A percentile compares a stretch with the other conserved stretches of the same genome.
Evolutionary conservation across 768 basidiomycete genomes (phyloP).

Genomic region (Punctularia strigosozonata): DNA sequence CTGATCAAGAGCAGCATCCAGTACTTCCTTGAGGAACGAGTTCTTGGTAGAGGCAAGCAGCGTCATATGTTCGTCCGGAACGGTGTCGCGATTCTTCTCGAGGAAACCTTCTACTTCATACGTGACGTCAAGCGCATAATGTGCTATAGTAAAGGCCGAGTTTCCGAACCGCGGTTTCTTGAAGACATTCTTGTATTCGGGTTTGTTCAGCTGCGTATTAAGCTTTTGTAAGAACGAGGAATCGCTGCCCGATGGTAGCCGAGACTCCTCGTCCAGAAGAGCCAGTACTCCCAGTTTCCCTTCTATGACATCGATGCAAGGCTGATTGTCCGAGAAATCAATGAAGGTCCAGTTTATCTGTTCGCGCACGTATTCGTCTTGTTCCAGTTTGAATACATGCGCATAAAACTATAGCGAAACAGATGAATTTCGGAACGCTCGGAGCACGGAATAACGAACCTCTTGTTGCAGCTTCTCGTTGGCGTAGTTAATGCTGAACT

Average conservation of each 20-base stretch:
- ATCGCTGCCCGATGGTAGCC: constrained; percentile 88
- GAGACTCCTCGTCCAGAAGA: constrained; percentile 94
- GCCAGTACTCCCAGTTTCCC: constrained; percentile 92
- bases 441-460: constrained; percentile 29
- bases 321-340: constrained; percentile 98
- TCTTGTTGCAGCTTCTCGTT: constrained; percentile 98
- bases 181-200: constrained; percentile 79
- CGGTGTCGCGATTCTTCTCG: constrained; percentile 98
- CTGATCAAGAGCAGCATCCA: constrained; percentile 79
- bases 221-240: constrained; percentile 89
- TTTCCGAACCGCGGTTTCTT: constrained; percentile 99
- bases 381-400: constrained; percentile 97
- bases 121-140: constrained; percentile 96
- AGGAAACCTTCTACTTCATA: constrained; percentile 98
- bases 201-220: constrained; percentile 72
- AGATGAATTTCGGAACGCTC: background rate
- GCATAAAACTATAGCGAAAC: constrained; percentile 72
- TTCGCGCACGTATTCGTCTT: constrained; percentile 98
- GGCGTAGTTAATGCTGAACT: constrained; percentile 99
- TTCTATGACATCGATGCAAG: constrained; percentile 97
- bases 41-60: constrained; percentile 83
- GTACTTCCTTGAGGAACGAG: constrained; percentile 85
- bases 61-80: constrained; percentile 94
- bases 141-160: constrained; percentile 93
- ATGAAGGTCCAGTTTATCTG: constrained; percentile 99